A percentile compares a stretch with the other conserved stretches of the same genome.
These are phyloP conservation scores for Darksidea phi DNA, from an alignment of 495 filamentous ascomycete genomes.

Conservation along the genomic window DNA sequence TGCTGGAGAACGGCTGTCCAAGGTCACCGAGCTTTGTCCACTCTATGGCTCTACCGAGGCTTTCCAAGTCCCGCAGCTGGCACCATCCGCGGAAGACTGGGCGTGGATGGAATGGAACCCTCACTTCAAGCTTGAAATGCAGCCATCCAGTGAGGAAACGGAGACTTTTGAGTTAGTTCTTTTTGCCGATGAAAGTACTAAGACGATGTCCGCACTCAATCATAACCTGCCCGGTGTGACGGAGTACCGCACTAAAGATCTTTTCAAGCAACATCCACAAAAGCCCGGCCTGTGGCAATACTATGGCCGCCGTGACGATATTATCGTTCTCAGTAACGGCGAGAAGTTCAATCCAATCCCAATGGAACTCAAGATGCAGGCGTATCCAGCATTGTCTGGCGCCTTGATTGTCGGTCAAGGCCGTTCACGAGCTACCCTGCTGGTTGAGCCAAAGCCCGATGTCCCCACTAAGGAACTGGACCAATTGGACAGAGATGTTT, in stretches of 20 bases:
- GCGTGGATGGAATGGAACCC: conserved; percentile 28
- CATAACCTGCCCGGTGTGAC: conserved; percentile 12
- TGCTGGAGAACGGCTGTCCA: conserved; percentile 7
- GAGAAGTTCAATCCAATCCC: conserved; percentile 48
- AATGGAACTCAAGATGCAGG: conserved; percentile 39
- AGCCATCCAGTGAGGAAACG: conserved; percentile 2
- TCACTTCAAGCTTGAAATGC: conserved; percentile 16
- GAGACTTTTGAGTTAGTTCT: conserved; percentile 22
- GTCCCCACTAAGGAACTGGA: not conserved
- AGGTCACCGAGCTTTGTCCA: conserved; percentile 14
- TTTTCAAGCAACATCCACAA: conserved; percentile 26
- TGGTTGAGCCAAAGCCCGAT: conserved; percentile 40
- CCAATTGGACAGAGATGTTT: not conserved
- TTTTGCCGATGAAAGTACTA: not conserved
- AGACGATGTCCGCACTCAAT: conserved; percentile 10
- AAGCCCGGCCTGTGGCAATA: conserved; percentile 32
- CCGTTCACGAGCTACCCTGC: conserved; percentile 42
- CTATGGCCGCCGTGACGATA: conserved; percentile 41
- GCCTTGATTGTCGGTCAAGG: conserved; percentile 43
- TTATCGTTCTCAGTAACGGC: conserved; percentile 47
- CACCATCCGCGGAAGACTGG: conserved; percentile 21
- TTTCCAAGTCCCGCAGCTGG: conserved; percentile 13
- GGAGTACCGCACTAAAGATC: conserved; percentile 20
- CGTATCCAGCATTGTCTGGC: conserved; percentile 26
- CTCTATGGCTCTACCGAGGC: conserved; percentile 28